Evolutionary conservation across 2,329 filamentous ascomycete species (phyloP).

Genomic region (Fusarium fracticaudum): DNA sequence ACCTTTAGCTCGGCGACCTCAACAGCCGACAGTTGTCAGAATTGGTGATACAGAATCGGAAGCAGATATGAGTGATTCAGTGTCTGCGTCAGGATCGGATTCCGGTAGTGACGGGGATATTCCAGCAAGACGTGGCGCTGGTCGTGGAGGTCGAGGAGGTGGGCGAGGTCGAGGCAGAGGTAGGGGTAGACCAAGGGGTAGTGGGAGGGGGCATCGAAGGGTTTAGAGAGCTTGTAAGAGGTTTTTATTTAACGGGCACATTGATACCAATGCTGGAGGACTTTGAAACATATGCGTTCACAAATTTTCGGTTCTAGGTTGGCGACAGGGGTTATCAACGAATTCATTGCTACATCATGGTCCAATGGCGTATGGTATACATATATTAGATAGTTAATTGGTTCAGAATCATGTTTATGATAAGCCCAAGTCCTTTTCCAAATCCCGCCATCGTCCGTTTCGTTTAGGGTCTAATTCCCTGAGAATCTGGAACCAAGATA

Average conservation of each 20-base stretch:
- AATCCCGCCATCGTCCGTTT: slow-evolving; percentile 77
- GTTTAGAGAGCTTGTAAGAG: neutral
- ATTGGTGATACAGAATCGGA: slow-evolving; percentile 41
- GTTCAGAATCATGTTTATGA: neutral
- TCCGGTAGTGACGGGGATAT: slow-evolving; percentile 39
- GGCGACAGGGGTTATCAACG: neutral
- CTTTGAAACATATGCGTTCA: neutral
- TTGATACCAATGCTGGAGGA: slow-evolving; percentile 12
- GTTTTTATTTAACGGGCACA: slow-evolving; percentile 2
- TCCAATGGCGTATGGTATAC: neutral
- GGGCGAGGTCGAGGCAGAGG: slow-evolving; percentile 34
- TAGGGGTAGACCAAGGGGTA: slow-evolving; percentile 17
- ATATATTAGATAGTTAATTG: neutral
- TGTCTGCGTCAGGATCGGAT: slow-evolving; percentile 17
- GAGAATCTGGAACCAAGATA: slow-evolving; percentile 71
- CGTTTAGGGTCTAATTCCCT: slow-evolving; percentile 78
- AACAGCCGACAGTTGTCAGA: slow-evolving; percentile 37
- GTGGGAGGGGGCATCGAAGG: slow-evolving; percentile 22
- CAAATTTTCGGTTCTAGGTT: neutral
- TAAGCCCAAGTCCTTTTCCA: slow-evolving; percentile 58
- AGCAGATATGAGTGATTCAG: slow-evolving; percentile 16
- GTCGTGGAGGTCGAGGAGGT: slow-evolving; percentile 39
- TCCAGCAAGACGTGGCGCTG: slow-evolving; percentile 33
- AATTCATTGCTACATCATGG: neutral
- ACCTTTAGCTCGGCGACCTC: neutral